phyloP scores from a whole-genome alignment of 2,329 filamentous ascomycete genomes.

The Pseudogymnoascus verrucosus region DNA sequence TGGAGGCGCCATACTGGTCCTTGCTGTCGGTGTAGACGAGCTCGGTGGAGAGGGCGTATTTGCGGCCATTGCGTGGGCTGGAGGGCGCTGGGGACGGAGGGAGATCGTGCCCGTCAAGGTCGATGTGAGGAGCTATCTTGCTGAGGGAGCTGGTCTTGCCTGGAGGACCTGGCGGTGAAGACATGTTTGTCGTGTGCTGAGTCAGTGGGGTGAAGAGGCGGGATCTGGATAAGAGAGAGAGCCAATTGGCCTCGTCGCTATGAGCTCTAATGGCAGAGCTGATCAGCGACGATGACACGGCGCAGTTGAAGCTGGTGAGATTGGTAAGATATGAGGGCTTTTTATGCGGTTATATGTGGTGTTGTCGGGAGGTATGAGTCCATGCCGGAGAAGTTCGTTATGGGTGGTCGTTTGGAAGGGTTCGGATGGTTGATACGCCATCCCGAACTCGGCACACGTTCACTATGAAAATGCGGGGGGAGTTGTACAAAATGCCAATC shows the following conservation, averaged over 20 bases:
- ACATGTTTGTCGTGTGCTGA: constrained; percentile 20
- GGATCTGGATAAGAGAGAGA: not conserved
- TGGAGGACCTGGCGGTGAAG: constrained; percentile 25
- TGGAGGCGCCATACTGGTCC: constrained; percentile 95
- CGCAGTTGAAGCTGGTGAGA: not conserved
- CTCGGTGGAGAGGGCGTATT: constrained; percentile 92
- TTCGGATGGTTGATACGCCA: constrained; percentile 3
- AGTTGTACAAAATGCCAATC: constrained; percentile 5
- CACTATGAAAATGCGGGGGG: constrained; percentile 6
- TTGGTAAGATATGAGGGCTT: not conserved
- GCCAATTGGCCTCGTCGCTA: constrained; percentile 7
- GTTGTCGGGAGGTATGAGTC: not conserved
- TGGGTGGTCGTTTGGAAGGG: not conserved
- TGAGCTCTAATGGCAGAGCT: constrained; percentile 5
- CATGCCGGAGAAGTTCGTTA: constrained; percentile 1
- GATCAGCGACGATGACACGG: constrained; percentile 1
- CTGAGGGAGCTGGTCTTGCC: constrained; percentile 19
- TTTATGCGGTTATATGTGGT: constrained; percentile 1
- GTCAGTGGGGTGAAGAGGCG: constrained; percentile 1
- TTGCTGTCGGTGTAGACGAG: constrained; percentile 92
- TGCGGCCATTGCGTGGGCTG: constrained; percentile 74
- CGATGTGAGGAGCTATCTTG: constrained; percentile 43
- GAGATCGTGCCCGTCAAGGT: constrained; percentile 75
- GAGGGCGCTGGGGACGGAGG: constrained; percentile 91
- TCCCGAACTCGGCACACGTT: constrained; percentile 2